Evolutionary conservation across 2,329 filamentous ascomycete species (phyloP), one percentile per base, ranked within the genome.

Genomic region (Alternaria sp.): DNA sequence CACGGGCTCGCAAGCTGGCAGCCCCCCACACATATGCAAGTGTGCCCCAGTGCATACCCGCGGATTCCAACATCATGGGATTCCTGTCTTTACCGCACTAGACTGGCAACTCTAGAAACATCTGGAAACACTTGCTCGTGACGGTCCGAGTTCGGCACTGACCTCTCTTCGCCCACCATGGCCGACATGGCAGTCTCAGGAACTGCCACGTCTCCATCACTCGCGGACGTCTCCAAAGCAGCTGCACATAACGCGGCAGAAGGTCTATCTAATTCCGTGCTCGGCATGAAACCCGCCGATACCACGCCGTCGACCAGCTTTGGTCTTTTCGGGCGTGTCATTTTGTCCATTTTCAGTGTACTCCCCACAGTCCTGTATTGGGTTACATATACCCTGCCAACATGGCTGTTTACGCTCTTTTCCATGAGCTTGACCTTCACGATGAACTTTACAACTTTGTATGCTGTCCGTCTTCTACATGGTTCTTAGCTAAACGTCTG

Each of bases 391-490:
- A 96, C 92, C 14, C 78, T 97, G 58, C 95, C 95, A 41, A 92
- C 92, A 75, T 87, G 95, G 78, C 85, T 98, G 17, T 99, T 96
- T 76, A 91, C 88, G 5, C 83, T 97, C 62, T 92, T 97, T 73
- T 97, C 93, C 5, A 94, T 92, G 64, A 97, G 91, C 77, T 82
- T 96, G 82, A 99, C 95, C 0, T 92, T 99, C 73, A 99, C 95
- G 10, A 96, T 99, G 93, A 98, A 98, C 76, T 94, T 95, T 69
- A 98, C 94, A 21, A 99, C 95, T 17, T 79, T 99, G 88, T 96
- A 87, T 74, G 88, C 51, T 31, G 71, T 24, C 37, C 14, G 31
- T n/a, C 21, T 23, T 36, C 1, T 11, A 1, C 2, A 41, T 54
- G 21, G 65, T 23, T 14, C 51, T 51, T 77, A 8, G 80, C 71